Evolutionary conservation across 106 monocot species (phyloP), one percentile per base, ranked within the genome.

Genomic region (Ottelia alismoides): DNA sequence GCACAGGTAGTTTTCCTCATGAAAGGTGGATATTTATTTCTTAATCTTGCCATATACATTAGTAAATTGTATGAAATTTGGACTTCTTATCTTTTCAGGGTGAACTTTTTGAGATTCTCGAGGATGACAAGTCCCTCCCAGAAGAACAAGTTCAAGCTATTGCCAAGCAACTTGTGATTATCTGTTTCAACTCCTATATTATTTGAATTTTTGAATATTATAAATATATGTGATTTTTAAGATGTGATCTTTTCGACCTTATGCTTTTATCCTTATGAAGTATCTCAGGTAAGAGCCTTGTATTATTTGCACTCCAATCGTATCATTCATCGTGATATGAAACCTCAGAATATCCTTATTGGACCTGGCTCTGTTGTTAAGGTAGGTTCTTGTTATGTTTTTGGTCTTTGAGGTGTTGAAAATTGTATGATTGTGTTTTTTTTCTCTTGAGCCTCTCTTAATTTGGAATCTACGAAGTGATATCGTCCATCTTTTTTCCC

Each of bases 241-340:
- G n/a, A n/a, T n/a, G n/a, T n/a, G n/a, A n/a, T n/a, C n/a, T n/a
- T n/a, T n/a, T n/a, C n/a, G n/a, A n/a, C n/a, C 40, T 43, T 43
- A 6, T 7, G 40, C 16, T 6, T 7, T 43, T 16, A 43, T 43
- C 6, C 16, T 43, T 19, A 2, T 45, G 14, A 26, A 48, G 29
- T 48, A 25, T 64, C 60, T 51, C 71, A 98, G 96, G 96, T 89
- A 14, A 81, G 78, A 72, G 96, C 96, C 31, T 64, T 98, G 46
- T 53, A 98, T 67, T 98, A 98, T 58, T 85, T 98, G 55, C 96
- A 98, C 51, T 89, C 96, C 18, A 98, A 98, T 64, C 89, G 96
- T 50, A 89, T 98, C 53, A 98, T 98, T 30, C 96, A 98, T 72
- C 81, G 96, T 20, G 96, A 98, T 67, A 98, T 98, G 96, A 98